Evolutionary conservation across 306 rosid species (phyloP).

Genomic region (Pyrus pyrifolia): DNA sequence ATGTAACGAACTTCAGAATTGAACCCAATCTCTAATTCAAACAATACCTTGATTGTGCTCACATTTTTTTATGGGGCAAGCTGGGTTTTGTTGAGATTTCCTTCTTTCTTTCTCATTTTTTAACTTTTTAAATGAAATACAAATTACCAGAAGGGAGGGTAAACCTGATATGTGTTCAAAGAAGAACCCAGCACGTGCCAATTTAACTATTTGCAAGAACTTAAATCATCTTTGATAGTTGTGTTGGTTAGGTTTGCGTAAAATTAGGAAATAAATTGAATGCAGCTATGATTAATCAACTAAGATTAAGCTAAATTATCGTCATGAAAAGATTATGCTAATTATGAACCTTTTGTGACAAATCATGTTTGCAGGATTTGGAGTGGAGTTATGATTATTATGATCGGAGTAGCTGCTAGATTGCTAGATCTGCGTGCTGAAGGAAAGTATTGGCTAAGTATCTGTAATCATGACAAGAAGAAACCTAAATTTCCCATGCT

Average conservation of each 20-base stretch:
- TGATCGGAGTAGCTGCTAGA: conserved; percentile 62
- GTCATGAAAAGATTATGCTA: too few species aligned
- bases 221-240: neutral
- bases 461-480: conserved; percentile 44
- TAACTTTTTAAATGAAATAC: neutral
- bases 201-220: neutral
- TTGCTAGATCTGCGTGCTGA: conserved; percentile 59
- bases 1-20: neutral
- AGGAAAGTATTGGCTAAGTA: conserved; percentile 54
- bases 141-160: neutral
- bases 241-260: neutral
- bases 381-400: conserved; percentile 70
- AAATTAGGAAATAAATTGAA: neutral
- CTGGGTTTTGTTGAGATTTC: neutral
- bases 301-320: too few species aligned
- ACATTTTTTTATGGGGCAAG: neutral
- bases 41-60: neutral
- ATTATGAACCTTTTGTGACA: neutral
- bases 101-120: neutral
- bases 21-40: neutral
- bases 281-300: neutral
- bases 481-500: conserved; percentile 47
- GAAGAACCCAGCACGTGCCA: neutral
- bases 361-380: conserved; percentile 47
- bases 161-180: neutral